These are phyloP conservation scores for Achaetomium macrosporum DNA, from an alignment of 2,329 filamentous ascomycete species.

Conservation along the genomic window DNA sequence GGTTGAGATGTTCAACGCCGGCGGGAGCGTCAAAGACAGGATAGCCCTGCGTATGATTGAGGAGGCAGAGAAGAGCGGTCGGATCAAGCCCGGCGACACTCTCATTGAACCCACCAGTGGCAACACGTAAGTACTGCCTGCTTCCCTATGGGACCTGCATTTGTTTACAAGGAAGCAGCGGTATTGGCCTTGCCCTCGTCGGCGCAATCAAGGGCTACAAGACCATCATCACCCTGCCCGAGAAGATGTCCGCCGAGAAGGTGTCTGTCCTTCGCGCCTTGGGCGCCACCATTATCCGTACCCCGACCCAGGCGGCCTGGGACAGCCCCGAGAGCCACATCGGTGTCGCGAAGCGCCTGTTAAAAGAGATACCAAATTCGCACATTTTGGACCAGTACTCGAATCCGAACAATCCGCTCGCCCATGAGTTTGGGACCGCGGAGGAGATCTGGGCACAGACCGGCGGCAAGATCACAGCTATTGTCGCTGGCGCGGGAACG, in stretches of 20 bases:
- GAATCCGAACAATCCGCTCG: conserved; percentile 84
- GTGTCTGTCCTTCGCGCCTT: conserved; percentile 90
- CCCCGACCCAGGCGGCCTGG: conserved; percentile 90
- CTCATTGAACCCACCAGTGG: conserved; percentile 97
- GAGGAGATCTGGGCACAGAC: conserved; percentile 96
- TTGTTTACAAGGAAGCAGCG: conserved; percentile 40
- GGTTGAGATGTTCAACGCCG: conserved; percentile 88
- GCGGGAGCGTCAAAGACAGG: conserved; percentile 88
- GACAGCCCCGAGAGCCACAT: conserved; percentile 96
- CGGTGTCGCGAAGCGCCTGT: conserved; percentile 79
- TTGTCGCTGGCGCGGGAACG: conserved; percentile 90
- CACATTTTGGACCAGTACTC: conserved; percentile 97
- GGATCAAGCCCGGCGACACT: conserved; percentile 95
- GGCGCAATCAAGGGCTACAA: conserved; percentile 96
- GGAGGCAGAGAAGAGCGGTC: conserved; percentile 81
- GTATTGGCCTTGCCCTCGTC: conserved; percentile 90
- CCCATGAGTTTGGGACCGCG: conserved; percentile 89
- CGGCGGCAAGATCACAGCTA: conserved; percentile 69
- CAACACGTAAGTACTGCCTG: conserved; percentile 61
- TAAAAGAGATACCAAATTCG: conserved; percentile 94
- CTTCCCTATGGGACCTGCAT: conserved; percentile 19
- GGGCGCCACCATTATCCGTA: conserved; percentile 95
- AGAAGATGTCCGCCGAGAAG: conserved; percentile 99
- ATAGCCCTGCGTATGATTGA: conserved; percentile 98
- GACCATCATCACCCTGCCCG: conserved; percentile 95